Base-by-base conservation (phyloP, 139 green algal species). In the Chlorella ohadii region DNA sequence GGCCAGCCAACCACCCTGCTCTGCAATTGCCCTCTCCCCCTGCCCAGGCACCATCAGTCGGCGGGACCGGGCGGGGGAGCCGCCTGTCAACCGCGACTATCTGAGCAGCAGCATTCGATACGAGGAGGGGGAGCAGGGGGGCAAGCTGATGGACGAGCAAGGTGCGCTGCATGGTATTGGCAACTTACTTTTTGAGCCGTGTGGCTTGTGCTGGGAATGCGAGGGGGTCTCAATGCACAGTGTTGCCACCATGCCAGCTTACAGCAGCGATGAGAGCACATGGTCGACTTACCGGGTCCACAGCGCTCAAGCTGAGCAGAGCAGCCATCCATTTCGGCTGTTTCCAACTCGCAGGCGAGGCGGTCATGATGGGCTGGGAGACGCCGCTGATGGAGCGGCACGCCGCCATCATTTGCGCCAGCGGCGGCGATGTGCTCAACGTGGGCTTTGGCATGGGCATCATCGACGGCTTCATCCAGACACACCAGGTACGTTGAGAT, bases 351-450 rank as follows among this genome's bases (percentile, higher is more conserved):
- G 74, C 74, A 81, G 74, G 74, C 11, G 93, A 97, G 44, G 97
- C 91, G 1, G 97, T 99, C 31, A 99, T 99, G 97, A 99, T 99
- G 97, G 89, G 89, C 0, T 99, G 97, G 96, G 96, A 99, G 86
- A 70, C 85, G 16, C 94, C 95, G 1, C 90, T 99, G 5, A 99
- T 99, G 97, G 78, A 95, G 64, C 84, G 88, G 4, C 97, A 99
- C 86, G 96, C 96, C 3, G 88, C 95, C 51, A 84, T 92, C 16
- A 93, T 97, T 28, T 95, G 91, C 56, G 36, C 38, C 31, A 41
- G 41, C 15, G 64, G 63, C 31, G 93, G 93, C 0, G 92, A 97
- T 75, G 92, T 98, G 47, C 86, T 99, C n/a, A 99, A 99, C 83
- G 91, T 99, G 15, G 97, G 96, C 27, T 99, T 99, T 89, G 97